These are phyloP conservation scores for Pulveroboletus sp. DNA, from an alignment of 768 basidiomycete genomes.

Conservation along the genomic window DNA sequence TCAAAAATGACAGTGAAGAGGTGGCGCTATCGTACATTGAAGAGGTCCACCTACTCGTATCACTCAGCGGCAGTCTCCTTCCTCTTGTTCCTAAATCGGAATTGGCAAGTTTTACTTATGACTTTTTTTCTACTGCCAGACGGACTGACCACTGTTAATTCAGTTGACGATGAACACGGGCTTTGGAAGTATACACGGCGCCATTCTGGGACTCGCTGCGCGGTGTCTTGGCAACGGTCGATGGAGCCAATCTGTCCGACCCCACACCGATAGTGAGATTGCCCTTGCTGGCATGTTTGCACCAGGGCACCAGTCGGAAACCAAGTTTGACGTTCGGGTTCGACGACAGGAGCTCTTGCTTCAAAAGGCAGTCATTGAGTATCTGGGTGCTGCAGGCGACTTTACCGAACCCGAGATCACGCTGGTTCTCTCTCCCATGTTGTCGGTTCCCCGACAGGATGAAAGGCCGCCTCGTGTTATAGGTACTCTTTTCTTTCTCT, in stretches of 20 bases:
- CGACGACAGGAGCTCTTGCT: constrained; percentile 52
- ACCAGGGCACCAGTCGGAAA: constrained; percentile 49
- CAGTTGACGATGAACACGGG: constrained; percentile 64
- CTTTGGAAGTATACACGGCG: constrained; percentile 81
- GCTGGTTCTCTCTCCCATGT: constrained; percentile 64
- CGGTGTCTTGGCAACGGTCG: constrained; percentile 57
- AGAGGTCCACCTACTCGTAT: constrained; percentile 75
- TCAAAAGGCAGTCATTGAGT: constrained; percentile 57
- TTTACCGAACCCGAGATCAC: constrained; percentile 78
- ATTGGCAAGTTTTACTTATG: constrained; percentile 47
- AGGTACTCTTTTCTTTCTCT: constrained; percentile 30
- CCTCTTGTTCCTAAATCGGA: constrained; percentile 73
- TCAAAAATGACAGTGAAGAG: constrained; percentile 67
- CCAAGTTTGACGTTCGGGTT: constrained; percentile 58
- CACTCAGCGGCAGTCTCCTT: constrained; percentile 62
- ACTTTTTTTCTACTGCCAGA: background rate
- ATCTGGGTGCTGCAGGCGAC: constrained; percentile 67
- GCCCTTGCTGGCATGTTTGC: constrained; percentile 49
- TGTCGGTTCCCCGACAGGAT: constrained; percentile 51
- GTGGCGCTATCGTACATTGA: constrained; percentile 64
- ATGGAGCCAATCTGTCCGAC: constrained; percentile 54
- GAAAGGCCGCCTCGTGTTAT: constrained; percentile 55
- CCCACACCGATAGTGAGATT: constrained; percentile 64
- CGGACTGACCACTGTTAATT: background rate
- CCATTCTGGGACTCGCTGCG: constrained; percentile 71